A percentile compares a stretch with the other conserved stretches of the same genome.
Conservation (phyloP, 2,329 filamentous ascomycete genomes). For the Diplodia mutila region DNA sequence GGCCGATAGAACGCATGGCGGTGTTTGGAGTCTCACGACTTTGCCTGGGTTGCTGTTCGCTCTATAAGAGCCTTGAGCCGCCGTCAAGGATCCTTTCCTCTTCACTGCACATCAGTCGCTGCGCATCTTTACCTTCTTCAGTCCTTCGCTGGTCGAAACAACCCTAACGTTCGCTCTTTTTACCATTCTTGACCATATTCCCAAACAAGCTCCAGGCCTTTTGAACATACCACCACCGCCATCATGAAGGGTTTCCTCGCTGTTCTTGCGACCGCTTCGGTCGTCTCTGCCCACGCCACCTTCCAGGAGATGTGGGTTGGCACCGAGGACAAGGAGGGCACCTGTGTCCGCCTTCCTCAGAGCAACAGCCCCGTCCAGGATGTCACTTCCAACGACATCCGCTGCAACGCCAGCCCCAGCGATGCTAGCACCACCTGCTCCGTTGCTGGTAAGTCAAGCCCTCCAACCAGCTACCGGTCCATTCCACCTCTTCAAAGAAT, state of each 20-base stretch:
- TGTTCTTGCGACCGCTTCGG: slow-evolving; percentile 39
- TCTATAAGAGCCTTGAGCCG: neutral
- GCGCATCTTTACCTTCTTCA: slow-evolving; percentile 9
- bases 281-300: slow-evolving; percentile 44
- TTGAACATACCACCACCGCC: neutral
- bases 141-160: slow-evolving; percentile 21
- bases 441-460: slow-evolving; percentile 17
- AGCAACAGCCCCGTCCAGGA: slow-evolving; percentile 43
- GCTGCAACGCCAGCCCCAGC: slow-evolving; percentile 42
- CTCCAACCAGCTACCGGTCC: neutral
- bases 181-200: slow-evolving; percentile 2
- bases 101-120: slow-evolving; percentile 19
- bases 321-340: slow-evolving; percentile 36
- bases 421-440: slow-evolving; percentile 33
- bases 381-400: slow-evolving; percentile 40
- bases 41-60: neutral
- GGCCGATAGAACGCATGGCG: slow-evolving; percentile 4
- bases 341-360: slow-evolving; percentile 54
- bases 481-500: neutral
- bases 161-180: slow-evolving; percentile 8
- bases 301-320: slow-evolving; percentile 46
- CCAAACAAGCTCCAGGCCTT: neutral
- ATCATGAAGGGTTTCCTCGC: slow-evolving; percentile 30
- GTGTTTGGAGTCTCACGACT: slow-evolving; percentile 1
- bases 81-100: slow-evolving; percentile 1